phyloP scores from a whole-genome alignment of 805 yeast species.

The Hemisphaericaspora nanyangensis region DNA sequence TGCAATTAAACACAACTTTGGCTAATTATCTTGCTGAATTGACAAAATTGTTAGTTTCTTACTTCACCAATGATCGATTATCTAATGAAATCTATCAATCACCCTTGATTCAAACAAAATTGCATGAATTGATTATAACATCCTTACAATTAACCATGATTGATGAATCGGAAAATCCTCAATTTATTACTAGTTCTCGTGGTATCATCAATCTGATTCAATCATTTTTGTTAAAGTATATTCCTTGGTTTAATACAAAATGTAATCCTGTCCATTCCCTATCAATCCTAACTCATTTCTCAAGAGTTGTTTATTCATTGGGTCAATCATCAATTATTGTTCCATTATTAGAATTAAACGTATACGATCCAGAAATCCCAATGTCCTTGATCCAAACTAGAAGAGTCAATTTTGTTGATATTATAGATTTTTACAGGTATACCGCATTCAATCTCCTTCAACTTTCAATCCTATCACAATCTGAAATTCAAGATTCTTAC shows the following conservation, averaged over 20 bases:
- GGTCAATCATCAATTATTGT: conserved; percentile 16
- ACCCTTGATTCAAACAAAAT: background rate
- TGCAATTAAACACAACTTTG: background rate
- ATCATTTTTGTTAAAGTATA: background rate
- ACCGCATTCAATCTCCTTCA: conserved; percentile 24
- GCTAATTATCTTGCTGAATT: background rate
- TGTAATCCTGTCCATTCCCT: conserved; percentile 4
- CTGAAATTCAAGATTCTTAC: conserved; percentile 7
- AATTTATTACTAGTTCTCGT: conserved; percentile 2
- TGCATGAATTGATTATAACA: conserved; percentile 5
- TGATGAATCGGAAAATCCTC: conserved; percentile 10
- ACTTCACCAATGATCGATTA: background rate
- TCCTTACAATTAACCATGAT: conserved; percentile 12
- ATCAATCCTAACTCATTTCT: conserved; percentile 14
- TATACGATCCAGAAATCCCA: conserved; percentile 18
- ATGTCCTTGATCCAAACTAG: conserved; percentile 12
- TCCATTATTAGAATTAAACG: conserved; percentile 10
- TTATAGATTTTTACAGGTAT: conserved; percentile 23
- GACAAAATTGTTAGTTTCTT: background rate
- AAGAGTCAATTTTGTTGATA: conserved; percentile 13
- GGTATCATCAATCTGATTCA: conserved; percentile 1
- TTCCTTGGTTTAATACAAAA: background rate
- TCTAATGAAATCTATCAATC: background rate
- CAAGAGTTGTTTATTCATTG: conserved; percentile 13
- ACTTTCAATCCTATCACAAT: conserved; percentile 12